Percentiles rank a stretch among this genome's conserved stretches.
Conservation (phyloP, 768 basidiomycete species). For the Lactifluus volemus region DNA sequence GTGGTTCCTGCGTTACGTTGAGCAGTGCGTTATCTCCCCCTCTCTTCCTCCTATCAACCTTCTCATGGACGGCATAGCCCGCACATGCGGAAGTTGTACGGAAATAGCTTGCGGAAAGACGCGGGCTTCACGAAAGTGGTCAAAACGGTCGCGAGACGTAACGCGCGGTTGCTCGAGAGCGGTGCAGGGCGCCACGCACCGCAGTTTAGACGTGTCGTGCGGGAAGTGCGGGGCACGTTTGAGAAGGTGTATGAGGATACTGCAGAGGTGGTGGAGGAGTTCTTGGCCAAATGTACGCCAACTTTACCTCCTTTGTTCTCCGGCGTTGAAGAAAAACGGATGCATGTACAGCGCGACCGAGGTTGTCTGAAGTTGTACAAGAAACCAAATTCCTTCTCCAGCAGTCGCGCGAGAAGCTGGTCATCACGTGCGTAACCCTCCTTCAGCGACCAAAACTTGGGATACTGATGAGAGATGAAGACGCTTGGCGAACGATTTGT, state of each 20-base stretch:
- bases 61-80: conserved; percentile 44
- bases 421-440: conserved; percentile 68
- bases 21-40: conserved; percentile 54
- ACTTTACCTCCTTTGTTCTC: neutral
- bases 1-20: conserved; percentile 93
- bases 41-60: neutral
- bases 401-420: conserved; percentile 82
- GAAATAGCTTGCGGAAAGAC: conserved; percentile 86
- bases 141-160: conserved; percentile 82
- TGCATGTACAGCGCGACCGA: conserved; percentile 60
- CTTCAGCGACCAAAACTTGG: neutral
- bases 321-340: conserved; percentile 8
- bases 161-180: conserved; percentile 65
- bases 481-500: conserved; percentile 75
- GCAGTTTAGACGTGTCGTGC: conserved; percentile 73
- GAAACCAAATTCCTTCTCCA: conserved; percentile 89
- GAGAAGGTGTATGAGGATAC: conserved; percentile 96
- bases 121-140: conserved; percentile 98
- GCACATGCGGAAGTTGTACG: conserved; percentile 97
- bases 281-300: conserved; percentile 79
- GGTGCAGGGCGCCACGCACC: conserved; percentile 76
- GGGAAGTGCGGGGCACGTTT: conserved; percentile 88
- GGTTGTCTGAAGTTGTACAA: conserved; percentile 80
- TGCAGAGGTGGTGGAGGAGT: conserved; percentile 87
- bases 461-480: conserved; percentile 28